A percentile compares a stretch with the other conserved stretches of the same genome.
These are phyloP conservation scores for Meyerozyma athensensis DNA, from an alignment of 1,139 yeast species.

Conservation along the genomic window DNA sequence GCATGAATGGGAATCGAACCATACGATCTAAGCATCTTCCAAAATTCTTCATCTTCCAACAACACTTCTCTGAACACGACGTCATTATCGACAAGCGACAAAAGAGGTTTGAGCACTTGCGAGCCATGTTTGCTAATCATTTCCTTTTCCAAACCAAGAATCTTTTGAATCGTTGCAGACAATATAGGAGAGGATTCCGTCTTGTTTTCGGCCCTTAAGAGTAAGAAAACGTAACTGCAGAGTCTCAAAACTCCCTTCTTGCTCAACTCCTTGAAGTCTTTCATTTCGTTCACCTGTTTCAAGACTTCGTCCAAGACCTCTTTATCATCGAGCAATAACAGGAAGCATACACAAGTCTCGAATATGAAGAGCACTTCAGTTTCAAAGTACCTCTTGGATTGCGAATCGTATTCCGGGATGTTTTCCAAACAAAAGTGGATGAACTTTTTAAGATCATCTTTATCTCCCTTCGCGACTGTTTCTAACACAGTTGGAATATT, in stretches of 20 bases:
- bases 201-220: constrained; percentile 28
- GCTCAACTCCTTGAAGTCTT: constrained; percentile 18
- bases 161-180: constrained; percentile 19
- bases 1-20: constrained; percentile 56
- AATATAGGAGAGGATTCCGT: constrained; percentile 13
- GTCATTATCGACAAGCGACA: constrained; percentile 47
- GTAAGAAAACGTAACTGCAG: constrained; percentile 37
- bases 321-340: constrained; percentile 39
- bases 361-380: constrained; percentile 51
- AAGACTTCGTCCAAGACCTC: constrained; percentile 25
- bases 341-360: constrained; percentile 51
- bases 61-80: constrained; percentile 41
- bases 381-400: constrained; percentile 45
- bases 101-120: constrained; percentile 50
- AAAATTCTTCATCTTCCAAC: constrained; percentile 48
- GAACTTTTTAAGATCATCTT: constrained; percentile 17
- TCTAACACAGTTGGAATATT: constrained; percentile 50
- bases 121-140: constrained; percentile 42
- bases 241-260: constrained; percentile 30
- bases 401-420: constrained; percentile 28
- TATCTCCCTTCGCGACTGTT: constrained; percentile 32
- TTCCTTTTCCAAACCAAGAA: constrained; percentile 33
- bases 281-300: constrained; percentile 15
- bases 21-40: constrained; percentile 57
- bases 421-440: constrained; percentile 21